Evolutionary conservation across 345 rosid genomes (phyloP).

Genomic region (Melaleuca quinquenervia): DNA sequence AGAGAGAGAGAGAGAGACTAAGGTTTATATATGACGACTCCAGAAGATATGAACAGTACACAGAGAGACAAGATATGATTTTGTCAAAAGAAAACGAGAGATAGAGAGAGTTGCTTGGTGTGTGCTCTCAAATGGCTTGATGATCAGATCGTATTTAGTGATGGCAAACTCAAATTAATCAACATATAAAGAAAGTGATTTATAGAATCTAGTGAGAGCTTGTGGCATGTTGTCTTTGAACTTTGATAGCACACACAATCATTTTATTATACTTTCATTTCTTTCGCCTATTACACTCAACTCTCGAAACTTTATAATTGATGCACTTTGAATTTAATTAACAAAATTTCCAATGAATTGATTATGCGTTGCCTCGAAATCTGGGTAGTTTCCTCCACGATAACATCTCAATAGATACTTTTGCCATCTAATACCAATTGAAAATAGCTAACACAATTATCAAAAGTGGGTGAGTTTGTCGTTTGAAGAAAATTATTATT

Average conservation of each 20-base stretch:
- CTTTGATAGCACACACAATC: not conserved
- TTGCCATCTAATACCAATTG: not conserved
- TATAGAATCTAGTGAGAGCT: not conserved
- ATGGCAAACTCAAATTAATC: not conserved
- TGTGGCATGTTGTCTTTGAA: not conserved
- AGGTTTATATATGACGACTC: not conserved
- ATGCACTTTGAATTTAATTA: not conserved
- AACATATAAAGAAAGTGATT: not conserved
- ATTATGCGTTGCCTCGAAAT: rapidly evolving
- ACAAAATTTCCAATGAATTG: not conserved
- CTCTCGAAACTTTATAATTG: not conserved
- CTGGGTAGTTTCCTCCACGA: not conserved
- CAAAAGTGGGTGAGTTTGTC: not conserved
- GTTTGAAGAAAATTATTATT: not conserved
- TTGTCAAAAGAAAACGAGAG: not conserved
- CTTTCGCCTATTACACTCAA: not conserved
- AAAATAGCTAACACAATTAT: not conserved
- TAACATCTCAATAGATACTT: not conserved
- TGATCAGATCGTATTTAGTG: not conserved
- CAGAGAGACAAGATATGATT: slow-evolving; percentile 3
- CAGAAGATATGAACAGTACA: not conserved
- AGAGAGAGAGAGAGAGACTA: not conserved
- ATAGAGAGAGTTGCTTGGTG: not conserved
- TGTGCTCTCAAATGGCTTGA: not conserved
- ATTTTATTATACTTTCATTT: not conserved